These are phyloP conservation scores for Mimosa pudica DNA, from an alignment of 306 rosid genomes.

Conservation along the genomic window DNA sequence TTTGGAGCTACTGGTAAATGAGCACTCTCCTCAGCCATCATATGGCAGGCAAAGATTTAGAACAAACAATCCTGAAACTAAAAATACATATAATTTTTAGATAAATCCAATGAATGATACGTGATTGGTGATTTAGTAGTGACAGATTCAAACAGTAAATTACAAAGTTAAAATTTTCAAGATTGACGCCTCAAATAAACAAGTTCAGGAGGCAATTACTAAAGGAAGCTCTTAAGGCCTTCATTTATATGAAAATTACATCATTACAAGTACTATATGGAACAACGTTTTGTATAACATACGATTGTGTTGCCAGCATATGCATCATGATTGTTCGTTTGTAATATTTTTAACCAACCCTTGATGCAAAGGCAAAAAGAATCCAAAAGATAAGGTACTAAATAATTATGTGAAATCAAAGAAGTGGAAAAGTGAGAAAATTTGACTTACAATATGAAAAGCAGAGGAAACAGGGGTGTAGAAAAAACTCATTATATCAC, in stretches of 20 bases:
- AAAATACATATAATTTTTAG: conserved; percentile 23
- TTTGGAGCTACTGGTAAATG: conserved; percentile 37
- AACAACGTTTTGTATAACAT: conserved; percentile 15
- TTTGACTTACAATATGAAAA: conserved; percentile 3
- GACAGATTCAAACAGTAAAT: conserved; percentile 4
- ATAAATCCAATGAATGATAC: conserved; percentile 10
- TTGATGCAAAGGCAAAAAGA: conserved; percentile 17
- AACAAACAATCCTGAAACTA: conserved; percentile 54
- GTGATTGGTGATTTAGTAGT: neutral
- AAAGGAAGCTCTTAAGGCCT: neutral
- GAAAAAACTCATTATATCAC: neutral
- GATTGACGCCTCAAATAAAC: neutral
- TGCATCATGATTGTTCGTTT: conserved; percentile 33
- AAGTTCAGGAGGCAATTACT: conserved; percentile 2
- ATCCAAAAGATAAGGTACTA: conserved; percentile 27
- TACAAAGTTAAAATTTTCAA: no score
- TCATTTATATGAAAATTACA: conserved; percentile 11
- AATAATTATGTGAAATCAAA: conserved; percentile 20
- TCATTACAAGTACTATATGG: conserved; percentile 22
- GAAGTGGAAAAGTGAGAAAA: conserved; percentile 21
- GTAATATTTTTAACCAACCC: conserved; percentile 11
- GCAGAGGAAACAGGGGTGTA: neutral
- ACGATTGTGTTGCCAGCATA: conserved; percentile 1
- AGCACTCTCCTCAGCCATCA: conserved; percentile 60
- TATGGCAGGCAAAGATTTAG: conserved; percentile 28